These are phyloP conservation scores for Cercospora canescens DNA, from an alignment of 2,329 filamentous ascomycete species.

Conservation along the genomic window DNA sequence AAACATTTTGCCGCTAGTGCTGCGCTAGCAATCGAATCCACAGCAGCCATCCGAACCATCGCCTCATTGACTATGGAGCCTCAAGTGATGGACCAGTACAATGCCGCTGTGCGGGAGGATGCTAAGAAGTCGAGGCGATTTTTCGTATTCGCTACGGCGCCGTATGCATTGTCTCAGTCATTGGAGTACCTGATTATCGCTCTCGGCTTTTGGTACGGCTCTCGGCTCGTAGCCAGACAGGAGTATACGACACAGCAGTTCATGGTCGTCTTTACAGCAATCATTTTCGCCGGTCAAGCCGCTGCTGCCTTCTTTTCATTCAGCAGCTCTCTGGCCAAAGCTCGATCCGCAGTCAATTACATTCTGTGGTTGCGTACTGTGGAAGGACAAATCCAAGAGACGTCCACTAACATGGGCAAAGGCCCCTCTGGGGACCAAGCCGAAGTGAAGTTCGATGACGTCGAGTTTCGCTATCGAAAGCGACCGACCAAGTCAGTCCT, in stretches of 20 bases:
- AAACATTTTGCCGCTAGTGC: not conserved
- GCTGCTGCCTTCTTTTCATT: constrained; percentile 68
- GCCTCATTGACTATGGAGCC: not conserved
- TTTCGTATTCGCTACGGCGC: constrained; percentile 1
- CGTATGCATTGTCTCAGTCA: constrained; percentile 34
- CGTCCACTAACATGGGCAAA: constrained; percentile 5
- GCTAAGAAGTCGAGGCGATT: not conserved
- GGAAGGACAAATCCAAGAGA: constrained; percentile 38
- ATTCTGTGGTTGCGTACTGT: constrained; percentile 44
- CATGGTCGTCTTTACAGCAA: constrained; percentile 62
- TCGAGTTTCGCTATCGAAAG: constrained; percentile 15
- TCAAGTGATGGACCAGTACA: not conserved
- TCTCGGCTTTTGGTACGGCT: constrained; percentile 39
- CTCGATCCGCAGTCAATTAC: constrained; percentile 41
- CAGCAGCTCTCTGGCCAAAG: constrained; percentile 41
- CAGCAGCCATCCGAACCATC: not conserved
- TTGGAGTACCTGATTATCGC: constrained; percentile 33
- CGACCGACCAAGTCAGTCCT: not conserved
- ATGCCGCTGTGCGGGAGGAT: not conserved
- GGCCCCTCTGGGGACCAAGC: constrained; percentile 18
- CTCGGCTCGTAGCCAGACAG: constrained; percentile 30
- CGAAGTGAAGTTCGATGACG: constrained; percentile 20
- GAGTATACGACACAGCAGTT: constrained; percentile 45
- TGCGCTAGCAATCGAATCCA: not conserved
- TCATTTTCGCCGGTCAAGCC: constrained; percentile 64